Conservation (phyloP, 2,329 filamentous ascomycete genomes). For the Fusarium sp. region DNA sequence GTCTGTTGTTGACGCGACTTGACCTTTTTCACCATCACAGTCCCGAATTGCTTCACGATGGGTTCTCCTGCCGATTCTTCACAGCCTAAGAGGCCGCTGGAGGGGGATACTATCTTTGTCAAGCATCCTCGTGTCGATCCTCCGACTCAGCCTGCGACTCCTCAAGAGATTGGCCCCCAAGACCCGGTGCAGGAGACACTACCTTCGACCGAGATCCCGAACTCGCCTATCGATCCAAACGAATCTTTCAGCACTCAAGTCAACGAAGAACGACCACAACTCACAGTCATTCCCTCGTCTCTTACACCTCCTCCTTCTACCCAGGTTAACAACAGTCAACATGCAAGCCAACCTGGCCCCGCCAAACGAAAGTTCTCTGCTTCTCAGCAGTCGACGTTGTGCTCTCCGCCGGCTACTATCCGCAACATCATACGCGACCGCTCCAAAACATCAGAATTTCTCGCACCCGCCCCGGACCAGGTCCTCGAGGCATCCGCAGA, state of each 20-base stretch:
- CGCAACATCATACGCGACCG: slow-evolving; percentile 50
- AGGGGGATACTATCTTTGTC: slow-evolving; percentile 42
- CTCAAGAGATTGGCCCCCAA: slow-evolving; percentile 46
- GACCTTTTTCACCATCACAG: background rate
- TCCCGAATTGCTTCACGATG: slow-evolving; percentile 47
- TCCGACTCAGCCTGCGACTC: slow-evolving; percentile 48
- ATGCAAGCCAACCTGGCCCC: slow-evolving; percentile 34
- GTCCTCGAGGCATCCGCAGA: slow-evolving; percentile 65
- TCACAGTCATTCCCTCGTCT: slow-evolving; percentile 67
- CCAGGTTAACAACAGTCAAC: slow-evolving; percentile 55
- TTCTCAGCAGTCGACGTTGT: slow-evolving; percentile 61
- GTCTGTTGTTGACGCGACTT: slow-evolving; percentile 29
- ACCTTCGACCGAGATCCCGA: slow-evolving; percentile 67
- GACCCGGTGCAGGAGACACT: slow-evolving; percentile 64
- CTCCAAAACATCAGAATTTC: slow-evolving; percentile 54
- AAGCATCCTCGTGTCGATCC: slow-evolving; percentile 51
- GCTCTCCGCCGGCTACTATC: slow-evolving; percentile 66
- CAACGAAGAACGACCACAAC: slow-evolving; percentile 58
- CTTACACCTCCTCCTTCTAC: slow-evolving; percentile 68
- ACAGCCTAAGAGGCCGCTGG: slow-evolving; percentile 49
- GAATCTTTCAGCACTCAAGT: slow-evolving; percentile 62
- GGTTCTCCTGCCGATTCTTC: slow-evolving; percentile 46
- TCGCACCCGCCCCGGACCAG: slow-evolving; percentile 60
- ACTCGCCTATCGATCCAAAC: slow-evolving; percentile 62
- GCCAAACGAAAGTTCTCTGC: slow-evolving; percentile 49